Percentiles rank a stretch among this genome's conserved stretches.
phyloP scores from a whole-genome alignment of 1,139 yeast species.

The Sugiyamaella japonica region DNA sequence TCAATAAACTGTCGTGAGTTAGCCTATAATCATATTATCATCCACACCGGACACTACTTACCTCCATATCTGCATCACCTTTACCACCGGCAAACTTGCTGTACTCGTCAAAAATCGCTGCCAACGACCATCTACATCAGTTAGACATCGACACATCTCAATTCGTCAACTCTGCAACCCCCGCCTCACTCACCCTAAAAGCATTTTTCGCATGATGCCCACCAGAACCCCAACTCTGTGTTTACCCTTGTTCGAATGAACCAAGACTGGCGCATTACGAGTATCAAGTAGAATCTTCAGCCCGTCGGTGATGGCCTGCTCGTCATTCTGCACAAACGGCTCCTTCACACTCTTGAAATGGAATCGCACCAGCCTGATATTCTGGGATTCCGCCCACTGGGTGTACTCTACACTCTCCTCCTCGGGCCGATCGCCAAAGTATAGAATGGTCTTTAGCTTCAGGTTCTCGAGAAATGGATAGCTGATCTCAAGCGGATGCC shows the following conservation, averaged over 20 bases:
- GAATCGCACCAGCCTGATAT: constrained; percentile 62
- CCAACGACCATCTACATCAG: constrained; percentile 63
- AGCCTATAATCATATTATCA: constrained; percentile 17
- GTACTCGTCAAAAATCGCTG: constrained; percentile 93
- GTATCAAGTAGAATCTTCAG: constrained; percentile 63
- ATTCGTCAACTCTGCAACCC: no score
- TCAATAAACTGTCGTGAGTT: constrained; percentile 32
- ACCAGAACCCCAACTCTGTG: constrained; percentile 91
- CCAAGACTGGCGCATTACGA: constrained; percentile 78
- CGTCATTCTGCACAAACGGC: constrained; percentile 62
- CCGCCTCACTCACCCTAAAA: constrained; percentile 57
- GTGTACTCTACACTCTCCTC: constrained; percentile 61
- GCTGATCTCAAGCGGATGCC: constrained; percentile 88
- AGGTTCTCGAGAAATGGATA: constrained; percentile 73
- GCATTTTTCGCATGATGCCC: constrained; percentile 77
- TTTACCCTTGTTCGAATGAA: constrained; percentile 94
- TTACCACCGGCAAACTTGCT: constrained; percentile 91
- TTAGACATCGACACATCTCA: not conserved
- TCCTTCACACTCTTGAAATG: constrained; percentile 73
- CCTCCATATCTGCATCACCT: constrained; percentile 84
- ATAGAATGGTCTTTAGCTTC: constrained; percentile 73
- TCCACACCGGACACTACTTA: constrained; percentile 29
- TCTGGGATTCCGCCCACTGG: constrained; percentile 57
- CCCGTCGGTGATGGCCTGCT: constrained; percentile 59
- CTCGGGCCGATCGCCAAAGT: constrained; percentile 64